A percentile compares a stretch with the other conserved stretches of the same genome.
Conservation (phyloP, 202 grass and related monocot species). For the Zoysia matrella region DNA sequence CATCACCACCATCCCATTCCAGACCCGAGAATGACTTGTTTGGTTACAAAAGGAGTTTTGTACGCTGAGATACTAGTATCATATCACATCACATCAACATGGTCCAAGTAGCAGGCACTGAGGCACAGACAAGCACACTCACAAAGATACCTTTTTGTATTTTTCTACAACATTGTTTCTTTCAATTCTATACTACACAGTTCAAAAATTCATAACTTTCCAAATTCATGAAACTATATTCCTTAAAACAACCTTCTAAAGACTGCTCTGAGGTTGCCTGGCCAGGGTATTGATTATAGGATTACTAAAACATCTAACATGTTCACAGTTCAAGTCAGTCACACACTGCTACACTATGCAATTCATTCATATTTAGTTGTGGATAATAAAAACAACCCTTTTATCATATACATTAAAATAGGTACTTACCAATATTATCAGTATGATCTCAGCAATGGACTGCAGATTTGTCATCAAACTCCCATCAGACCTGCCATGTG, state of each 20-base stretch:
- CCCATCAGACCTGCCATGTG: conserved; percentile 39
- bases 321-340: background rate
- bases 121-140: background rate
- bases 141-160: background rate
- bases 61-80: too few relatives aligned
- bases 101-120: background rate
- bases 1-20: too few relatives aligned
- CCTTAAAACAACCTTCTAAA: conserved; percentile 22
- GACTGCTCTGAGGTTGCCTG: background rate
- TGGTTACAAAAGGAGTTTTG: too few relatives aligned
- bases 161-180: background rate
- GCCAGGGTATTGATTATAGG: background rate
- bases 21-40: too few relatives aligned
- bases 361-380: background rate
- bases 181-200: background rate
- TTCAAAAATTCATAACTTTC: background rate
- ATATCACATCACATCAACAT: background rate
- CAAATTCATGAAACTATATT: background rate
- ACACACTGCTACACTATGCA: background rate
- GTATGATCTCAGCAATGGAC: background rate
- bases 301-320: background rate
- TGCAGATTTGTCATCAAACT: conserved; percentile 37
- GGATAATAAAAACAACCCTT: background rate
- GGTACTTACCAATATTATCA: conserved; percentile 32
- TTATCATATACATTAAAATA: background rate